Base-by-base conservation (phyloP, 2,329 filamentous ascomycete genomes). In the Alternaria arborescens region DNA sequence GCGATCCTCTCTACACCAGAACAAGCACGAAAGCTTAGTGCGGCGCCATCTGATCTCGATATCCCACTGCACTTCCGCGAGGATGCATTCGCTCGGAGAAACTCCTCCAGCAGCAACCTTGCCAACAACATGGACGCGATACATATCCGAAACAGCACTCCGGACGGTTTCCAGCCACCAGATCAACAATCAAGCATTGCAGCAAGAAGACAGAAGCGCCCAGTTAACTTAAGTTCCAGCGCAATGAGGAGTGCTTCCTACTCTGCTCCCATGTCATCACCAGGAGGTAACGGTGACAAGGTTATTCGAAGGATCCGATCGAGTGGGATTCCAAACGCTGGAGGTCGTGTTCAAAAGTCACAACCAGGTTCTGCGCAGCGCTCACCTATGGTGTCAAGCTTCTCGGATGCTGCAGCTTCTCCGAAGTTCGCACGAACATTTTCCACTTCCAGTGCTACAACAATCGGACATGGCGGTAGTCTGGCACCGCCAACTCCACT, bases 401-500 rank as follows among this genome's bases (percentile, higher is more conserved):
- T 84, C 61, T 75, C 79, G 5, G 81, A 83, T n/a, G 79, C 81
- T 58, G 80, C 81, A 59, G 77, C 78, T n/a, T 83, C 80, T 12
- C 81, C 82, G 12, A 82, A 81, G 52, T 80, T 81, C 51, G 71
- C 75, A 8, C 76, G 81, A 20, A 75, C 81, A 3, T 74, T 77
- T 32, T 78, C 77, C 2, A 70, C 74, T 5, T 78, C 77, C 20
- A 78, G 75, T 42, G 68, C 70, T n/a, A 70, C 73, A 7, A 78
- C 76, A 3, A 63, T 76, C 46, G 73, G 73, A 55, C 62, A 78
- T 61, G 72, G 71, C 28, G 78, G 76, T 26, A 82, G 74, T 65
- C 72, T 84, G 20, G 82, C 82, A 22, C 82, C 82, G 20, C 82
- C 81, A 3, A 84, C 82, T 11, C 82, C 82, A 3, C 64, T 83